Evolutionary conservation across 148 eudicot genomes (phyloP).

Genomic region (Gaultheria prostrata): DNA sequence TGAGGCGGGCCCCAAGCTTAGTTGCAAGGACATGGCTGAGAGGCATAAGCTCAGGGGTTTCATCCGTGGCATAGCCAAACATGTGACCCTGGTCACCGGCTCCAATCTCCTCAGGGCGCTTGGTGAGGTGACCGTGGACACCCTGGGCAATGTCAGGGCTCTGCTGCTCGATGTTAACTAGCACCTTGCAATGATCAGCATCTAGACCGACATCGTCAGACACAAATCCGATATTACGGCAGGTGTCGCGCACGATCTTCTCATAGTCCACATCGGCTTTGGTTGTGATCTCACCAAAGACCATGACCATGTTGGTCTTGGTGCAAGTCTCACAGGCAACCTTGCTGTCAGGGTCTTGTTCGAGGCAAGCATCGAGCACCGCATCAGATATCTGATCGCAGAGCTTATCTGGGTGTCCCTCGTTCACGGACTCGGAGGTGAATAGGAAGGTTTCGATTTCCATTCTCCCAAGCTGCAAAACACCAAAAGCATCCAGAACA

Average conservation of each 20-base stretch:
- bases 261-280: constrained; percentile 38
- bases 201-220: constrained; percentile 38
- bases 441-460: constrained; percentile 23
- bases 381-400: constrained; percentile 31
- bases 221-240: constrained; percentile 24
- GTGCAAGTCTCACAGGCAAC: constrained; percentile 31
- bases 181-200: constrained; percentile 40
- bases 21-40: constrained; percentile 48
- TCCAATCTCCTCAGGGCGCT: constrained; percentile 38
- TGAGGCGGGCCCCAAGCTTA: constrained; percentile 37
- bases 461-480: constrained; percentile 13
- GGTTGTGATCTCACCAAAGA: constrained; percentile 41
- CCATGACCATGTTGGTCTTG: constrained; percentile 44
- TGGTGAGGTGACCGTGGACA: constrained; percentile 43
- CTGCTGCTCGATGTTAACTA: constrained; percentile 31
- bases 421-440: constrained; percentile 27
- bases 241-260: constrained; percentile 31
- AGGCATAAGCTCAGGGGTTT: constrained; percentile 33
- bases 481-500: background rate
- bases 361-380: constrained; percentile 27
- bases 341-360: constrained; percentile 27
- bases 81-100: constrained; percentile 35
- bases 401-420: constrained; percentile 29
- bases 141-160: constrained; percentile 28
- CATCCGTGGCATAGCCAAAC: constrained; percentile 34